These are phyloP conservation scores for Athelia sp. DNA, from an alignment of 1,284 basidiomycete species.

Conservation along the genomic window DNA sequence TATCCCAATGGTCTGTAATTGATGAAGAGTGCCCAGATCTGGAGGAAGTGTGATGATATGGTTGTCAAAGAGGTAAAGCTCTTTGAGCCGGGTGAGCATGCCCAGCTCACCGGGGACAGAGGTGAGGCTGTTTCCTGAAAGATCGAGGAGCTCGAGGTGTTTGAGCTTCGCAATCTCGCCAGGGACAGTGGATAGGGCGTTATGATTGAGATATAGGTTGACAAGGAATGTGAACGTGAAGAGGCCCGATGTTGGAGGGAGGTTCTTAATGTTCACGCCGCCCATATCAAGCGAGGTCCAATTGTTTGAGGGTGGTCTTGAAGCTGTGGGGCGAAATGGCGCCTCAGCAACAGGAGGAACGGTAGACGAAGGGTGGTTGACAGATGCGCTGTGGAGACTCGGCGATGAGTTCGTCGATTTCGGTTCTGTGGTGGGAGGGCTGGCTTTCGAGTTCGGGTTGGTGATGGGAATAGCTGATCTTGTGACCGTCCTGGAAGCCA, in stretches of 20 bases:
- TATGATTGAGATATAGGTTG: constrained; percentile 97
- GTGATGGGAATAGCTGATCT: constrained; percentile 82
- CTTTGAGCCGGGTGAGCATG: constrained; percentile 86
- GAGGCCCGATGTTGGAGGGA: constrained; percentile 77
- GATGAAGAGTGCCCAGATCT: constrained; percentile 89
- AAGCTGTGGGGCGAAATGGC: constrained; percentile 46
- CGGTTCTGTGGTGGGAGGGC: constrained; percentile 28
- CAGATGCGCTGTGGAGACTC: constrained; percentile 32
- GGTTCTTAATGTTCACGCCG: constrained; percentile 88
- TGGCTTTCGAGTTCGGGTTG: constrained; percentile 63
- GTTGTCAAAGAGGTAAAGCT: constrained; percentile 96
- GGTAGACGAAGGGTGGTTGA: constrained; percentile 70
- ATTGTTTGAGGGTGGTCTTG: constrained; percentile 60
- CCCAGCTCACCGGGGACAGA: constrained; percentile 87
- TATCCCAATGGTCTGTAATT: constrained; percentile 90
- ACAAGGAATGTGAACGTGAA: constrained; percentile 94
- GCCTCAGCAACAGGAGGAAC: constrained; percentile 62
- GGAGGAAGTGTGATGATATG: constrained; percentile 79
- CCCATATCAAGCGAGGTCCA: constrained; percentile 98
- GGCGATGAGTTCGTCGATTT: constrained; percentile 33
- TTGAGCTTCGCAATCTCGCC: constrained; percentile 81
- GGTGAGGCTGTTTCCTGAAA: constrained; percentile 85
- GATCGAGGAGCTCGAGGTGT: constrained; percentile 88
- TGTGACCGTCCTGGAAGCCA: constrained; percentile 71
- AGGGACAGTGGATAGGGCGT: constrained; percentile 78